These are phyloP conservation scores for Carex parvula DNA, from an alignment of 176 grass and related monocot genomes.

Conservation along the genomic window DNA sequence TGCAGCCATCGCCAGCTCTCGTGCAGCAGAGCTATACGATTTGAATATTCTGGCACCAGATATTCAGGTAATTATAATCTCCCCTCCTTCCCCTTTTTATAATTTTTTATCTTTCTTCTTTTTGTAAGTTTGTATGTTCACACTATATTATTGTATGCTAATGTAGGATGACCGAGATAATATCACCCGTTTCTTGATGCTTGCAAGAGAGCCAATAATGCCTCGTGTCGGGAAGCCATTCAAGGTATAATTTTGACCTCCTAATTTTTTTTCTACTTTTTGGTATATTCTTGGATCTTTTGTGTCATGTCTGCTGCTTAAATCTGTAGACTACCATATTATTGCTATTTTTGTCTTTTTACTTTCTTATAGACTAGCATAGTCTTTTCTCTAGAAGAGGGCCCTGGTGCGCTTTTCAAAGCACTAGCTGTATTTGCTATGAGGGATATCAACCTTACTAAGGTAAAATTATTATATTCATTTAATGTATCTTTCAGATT, in stretches of 20 bases:
- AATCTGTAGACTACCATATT: background rate
- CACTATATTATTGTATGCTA: conserved; percentile 7
- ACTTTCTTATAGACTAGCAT: conserved; percentile 59
- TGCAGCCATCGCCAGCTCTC: conserved; percentile 70
- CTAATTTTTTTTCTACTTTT: background rate
- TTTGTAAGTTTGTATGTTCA: background rate
- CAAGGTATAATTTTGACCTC: conserved; percentile 42
- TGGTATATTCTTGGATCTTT: background rate
- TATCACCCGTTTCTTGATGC: conserved; percentile 76
- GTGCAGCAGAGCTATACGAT: conserved; percentile 73
- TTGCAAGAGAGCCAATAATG: conserved; percentile 78
- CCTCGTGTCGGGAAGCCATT: conserved; percentile 68
- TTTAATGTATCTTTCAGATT: conserved; percentile 18
- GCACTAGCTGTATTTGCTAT: conserved; percentile 77
- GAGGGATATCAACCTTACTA: conserved; percentile 78
- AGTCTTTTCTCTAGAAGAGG: conserved; percentile 94
- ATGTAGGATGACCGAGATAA: conserved; percentile 72
- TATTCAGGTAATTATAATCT: conserved; percentile 59
- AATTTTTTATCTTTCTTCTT: background rate
- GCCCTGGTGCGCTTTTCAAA: conserved; percentile 81
- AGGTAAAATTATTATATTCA: conserved; percentile 36
- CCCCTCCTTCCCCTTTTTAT: background rate
- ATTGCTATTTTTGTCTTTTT: conserved; percentile 25
- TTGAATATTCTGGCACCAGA: conserved; percentile 76
- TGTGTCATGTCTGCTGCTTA: background rate